Evolutionary conservation across 495 filamentous ascomycete genomes (phyloP), one percentile per base, ranked within the genome.

Genomic region (Cladorrhinum samala): DNA sequence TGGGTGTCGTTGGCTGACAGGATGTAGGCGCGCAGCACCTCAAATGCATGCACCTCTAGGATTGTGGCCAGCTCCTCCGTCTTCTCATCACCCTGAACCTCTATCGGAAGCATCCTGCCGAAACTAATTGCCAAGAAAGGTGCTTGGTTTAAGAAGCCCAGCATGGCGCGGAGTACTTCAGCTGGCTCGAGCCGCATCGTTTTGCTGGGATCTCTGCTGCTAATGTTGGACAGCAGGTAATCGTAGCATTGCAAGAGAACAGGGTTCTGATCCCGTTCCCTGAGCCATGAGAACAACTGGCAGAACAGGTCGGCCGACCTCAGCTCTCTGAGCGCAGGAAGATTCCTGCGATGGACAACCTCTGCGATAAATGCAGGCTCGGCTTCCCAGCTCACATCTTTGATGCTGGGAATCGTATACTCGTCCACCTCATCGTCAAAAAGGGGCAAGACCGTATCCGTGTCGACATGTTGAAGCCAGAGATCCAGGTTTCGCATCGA

Each of bases 391-490:
- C 70, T 47, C 2, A 72, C 59, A 18, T 58, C 53, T 9, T 46
- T 46, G 18, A 74, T 33, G 19, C 38, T 74, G 3, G 72, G 60
- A 19, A 74, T 53, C 14, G 46, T 61, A 58, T 74, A 79, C 36
- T 73, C 69, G 14, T 60, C 63, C 18, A 68, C 63, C 11, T 66
- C 49, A 23, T 60, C 54, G 9, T 76, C 69, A 41, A 79, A 80
- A 7, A 77, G 57, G 7, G 72, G 74, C 17, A 77, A 51, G 4
- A 56, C 57, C 46, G 77, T 61, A 11, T 72, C 48, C 3, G 76
- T 77, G 50, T 77, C 73, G 36, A 79, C 58, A 48, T 64, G 68
- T 30, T 76, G 43, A 0, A 76, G 65, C 77, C 77, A 80, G 5
- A 71, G 64, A 57, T 80, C 76, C n/a, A 78, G 68, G 20, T 59